Evolutionary conservation across 1,284 basidiomycete genomes (phyloP), one percentile per base, ranked within the genome.

Genomic region (Ganoderma boninense): DNA sequence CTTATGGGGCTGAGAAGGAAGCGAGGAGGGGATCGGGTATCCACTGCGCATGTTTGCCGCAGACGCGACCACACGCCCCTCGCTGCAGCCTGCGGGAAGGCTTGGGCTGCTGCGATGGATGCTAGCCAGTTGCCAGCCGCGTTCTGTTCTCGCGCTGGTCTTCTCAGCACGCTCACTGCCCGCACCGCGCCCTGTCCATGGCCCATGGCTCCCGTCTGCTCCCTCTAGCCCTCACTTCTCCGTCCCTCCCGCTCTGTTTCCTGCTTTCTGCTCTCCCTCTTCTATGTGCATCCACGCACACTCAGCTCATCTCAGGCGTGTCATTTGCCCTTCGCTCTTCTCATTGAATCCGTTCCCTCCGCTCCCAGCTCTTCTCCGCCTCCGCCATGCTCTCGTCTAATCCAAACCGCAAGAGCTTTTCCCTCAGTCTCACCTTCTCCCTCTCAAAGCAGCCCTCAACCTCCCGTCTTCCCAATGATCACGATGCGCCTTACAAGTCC

Each of bases 401-500:
- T 23, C 67, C 68, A 10, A 74, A 71, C 57, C 72, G 74, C 32
- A 75, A 71, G 66, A 68, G 62, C 63, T 73, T 75, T 64, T 64
- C 71, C 54, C 72, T 75, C 65, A 68, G 62, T 60, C 62, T 73
- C 35, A 69, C 62, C 61, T 62, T 75, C 42, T 66, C 71, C n/a
- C 65, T 73, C 54, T 63, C 72, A 46, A 69, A 68, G 66, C 61
- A 67, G 38, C 42, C 71, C 62, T 65, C 69, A n/a, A 65, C 43
- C 63, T 35, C 56, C 20, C 65, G 40, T 52, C 61, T 57, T 18
- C 65, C 49, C 56, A 67, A 56, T 29, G 68, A 65, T 40, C 62
- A 52, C 60, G 20, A 35, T 32, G 23, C 64, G 32, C 43, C 69
- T 52, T 44, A 67, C 26, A 66, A 61, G 57, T 64, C 75, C 56